phyloP scores from a whole-genome alignment of 176 grass and related monocot genomes.

The Phyllostachys edulis region DNA sequence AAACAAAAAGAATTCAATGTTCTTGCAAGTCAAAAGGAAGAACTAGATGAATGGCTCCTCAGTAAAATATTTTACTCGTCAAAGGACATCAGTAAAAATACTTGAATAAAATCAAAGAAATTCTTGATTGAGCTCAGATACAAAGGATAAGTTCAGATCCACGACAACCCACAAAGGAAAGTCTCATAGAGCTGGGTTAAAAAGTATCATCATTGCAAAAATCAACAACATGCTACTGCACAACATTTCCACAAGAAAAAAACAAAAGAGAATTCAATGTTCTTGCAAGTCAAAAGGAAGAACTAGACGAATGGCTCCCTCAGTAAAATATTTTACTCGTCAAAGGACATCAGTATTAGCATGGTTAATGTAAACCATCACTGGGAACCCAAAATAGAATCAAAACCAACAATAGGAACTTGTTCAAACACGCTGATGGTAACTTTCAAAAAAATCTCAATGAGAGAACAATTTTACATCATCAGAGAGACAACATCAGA shows the following conservation, averaged over 20 bases:
- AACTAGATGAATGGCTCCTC: too few relatives aligned
- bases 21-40: too few relatives aligned
- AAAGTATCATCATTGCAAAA: constrained; percentile 41
- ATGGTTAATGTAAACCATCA: constrained; percentile 77
- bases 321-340: constrained; percentile 52
- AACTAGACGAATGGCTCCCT: constrained; percentile 40
- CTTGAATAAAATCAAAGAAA: neutral
- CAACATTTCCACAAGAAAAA: neutral
- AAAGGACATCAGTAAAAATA: too few relatives aligned
- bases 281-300: neutral
- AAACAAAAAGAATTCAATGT: too few relatives aligned
- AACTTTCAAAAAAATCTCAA: neutral
- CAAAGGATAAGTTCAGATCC: constrained; percentile 51
- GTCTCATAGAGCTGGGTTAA: constrained; percentile 89
- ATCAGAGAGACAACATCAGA: neutral
- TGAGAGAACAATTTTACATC: neutral
- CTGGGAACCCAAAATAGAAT: constrained; percentile 25
- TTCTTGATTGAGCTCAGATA: constrained; percentile 47
- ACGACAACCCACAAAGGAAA: constrained; percentile 58
- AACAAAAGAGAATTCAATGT: neutral
- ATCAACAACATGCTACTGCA: neutral
- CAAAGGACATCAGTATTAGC: constrained; percentile 74
- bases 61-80: too few relatives aligned
- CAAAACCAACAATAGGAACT: neutral
- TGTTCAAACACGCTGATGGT: neutral